A percentile compares a stretch with the other conserved stretches of the same genome.
Conservation (phyloP, 371 early-diverging fungal species). For the Saksenaea vasiformis region DNA sequence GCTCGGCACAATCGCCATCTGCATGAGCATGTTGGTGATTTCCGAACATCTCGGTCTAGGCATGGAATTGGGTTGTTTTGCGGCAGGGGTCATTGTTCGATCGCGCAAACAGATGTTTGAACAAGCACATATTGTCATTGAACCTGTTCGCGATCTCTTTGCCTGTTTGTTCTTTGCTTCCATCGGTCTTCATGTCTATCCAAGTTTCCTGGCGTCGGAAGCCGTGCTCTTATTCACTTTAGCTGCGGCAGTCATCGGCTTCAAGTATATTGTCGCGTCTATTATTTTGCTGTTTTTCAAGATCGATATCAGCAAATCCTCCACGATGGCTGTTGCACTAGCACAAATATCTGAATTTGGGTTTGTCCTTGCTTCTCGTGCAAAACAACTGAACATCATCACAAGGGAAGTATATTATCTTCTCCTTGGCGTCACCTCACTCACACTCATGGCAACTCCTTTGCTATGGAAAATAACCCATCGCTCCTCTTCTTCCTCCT, state of each 20-base stretch:
- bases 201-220: conserved; percentile 58
- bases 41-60: conserved; percentile 51
- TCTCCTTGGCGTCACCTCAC: conserved; percentile 54
- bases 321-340: conserved; percentile 56
- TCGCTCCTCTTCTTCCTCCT: conserved; percentile 11
- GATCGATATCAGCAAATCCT: conserved; percentile 37
- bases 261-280: conserved; percentile 52
- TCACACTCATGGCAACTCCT: conserved; percentile 58
- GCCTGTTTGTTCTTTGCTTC: conserved; percentile 65
- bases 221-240: conserved; percentile 50
- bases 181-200: conserved; percentile 69
- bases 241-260: conserved; percentile 49
- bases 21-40: conserved; percentile 48
- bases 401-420: conserved; percentile 63
- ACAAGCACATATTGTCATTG: conserved; percentile 38
- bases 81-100: conserved; percentile 61
- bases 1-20: conserved; percentile 53
- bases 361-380: conserved; percentile 62
- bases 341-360: conserved; percentile 66
- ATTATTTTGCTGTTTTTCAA: conserved; percentile 40
- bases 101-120: conserved; percentile 47
- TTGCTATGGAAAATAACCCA: conserved; percentile 50
- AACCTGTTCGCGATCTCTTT: conserved; percentile 63
- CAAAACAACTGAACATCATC: conserved; percentile 56
- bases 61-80: conserved; percentile 66